Base-by-base conservation (phyloP, 2,329 filamentous ascomycete species). In the Huntiella omanensis region DNA sequence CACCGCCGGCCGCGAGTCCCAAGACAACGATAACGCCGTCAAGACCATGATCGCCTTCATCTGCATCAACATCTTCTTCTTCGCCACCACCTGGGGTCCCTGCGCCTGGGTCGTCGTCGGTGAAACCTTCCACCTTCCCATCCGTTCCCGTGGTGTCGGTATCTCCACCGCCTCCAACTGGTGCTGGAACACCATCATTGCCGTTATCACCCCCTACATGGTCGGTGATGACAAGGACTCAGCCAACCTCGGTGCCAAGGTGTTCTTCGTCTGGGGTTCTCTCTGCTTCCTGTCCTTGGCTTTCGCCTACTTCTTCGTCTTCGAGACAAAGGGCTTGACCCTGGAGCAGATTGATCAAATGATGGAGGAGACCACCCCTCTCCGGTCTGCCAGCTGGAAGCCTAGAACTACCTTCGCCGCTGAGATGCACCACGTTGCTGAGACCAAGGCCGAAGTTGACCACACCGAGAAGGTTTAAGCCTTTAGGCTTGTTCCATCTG, bases 31-130 rank as follows among this genome's bases (percentile, higher is more conserved):
- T 50, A 53, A 65, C 2, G 77, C 75, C 33, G 70, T 73, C 55
- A 69, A 73, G 54, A 75, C 80, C 43, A 78, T 87, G 70, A 85
- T 93, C 53, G 75, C 83, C 51, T 91, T 92, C 67, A 91, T 91
- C 58, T 81, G 78, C 66, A 78, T 93, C 67, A 91, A 86, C 71
- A 87, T 93, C 69, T 86, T 84, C 72, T 88, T 80, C 71, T 93
- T 93, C 61, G 85, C 85, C 50, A 77, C 73, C 49, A 93, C 85
- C 52, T 93, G 84, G 85, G 85, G 85, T 45, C 83, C 84, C 5
- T 80, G 76, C 43, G 73, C 81, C 45, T 86, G 80, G 81, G 75
- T 80, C 46, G 73, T 92, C 54, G 87, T 91, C 56, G 85, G 85
- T 59, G 85, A 94, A 67, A 81, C 91, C 63, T 93, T 82, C 75